Conservation (phyloP, 2,329 filamentous ascomycete genomes). For the Penicillium hesseltinei region DNA sequence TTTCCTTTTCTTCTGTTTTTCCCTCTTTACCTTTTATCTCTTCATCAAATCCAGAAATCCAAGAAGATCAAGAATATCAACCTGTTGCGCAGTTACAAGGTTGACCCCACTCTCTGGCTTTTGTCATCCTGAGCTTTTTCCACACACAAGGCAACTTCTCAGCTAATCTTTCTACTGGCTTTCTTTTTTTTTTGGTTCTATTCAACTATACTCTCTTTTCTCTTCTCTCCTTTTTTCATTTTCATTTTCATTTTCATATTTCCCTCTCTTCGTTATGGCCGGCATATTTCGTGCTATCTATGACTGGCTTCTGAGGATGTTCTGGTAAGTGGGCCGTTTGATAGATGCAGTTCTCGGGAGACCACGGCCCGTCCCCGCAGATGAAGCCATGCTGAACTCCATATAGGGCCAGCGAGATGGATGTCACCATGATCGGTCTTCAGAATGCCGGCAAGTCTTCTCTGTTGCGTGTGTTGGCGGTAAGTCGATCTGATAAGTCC, state of each 20-base stretch:
- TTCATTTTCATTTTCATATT: not conserved
- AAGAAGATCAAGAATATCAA: not conserved
- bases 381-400: conserved; percentile 20
- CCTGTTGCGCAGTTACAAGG: not conserved
- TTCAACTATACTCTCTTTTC: conserved; percentile 8
- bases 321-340: conserved; percentile 68
- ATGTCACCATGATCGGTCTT: conserved; percentile 97
- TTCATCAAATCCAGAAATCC: not conserved
- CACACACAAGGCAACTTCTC: conserved; percentile 11
- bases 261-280: conserved; percentile 64
- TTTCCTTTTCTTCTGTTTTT: conserved; percentile 1
- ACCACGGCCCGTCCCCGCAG: conserved; percentile 37
- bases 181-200: conserved; percentile 5
- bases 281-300: conserved; percentile 92
- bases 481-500: conserved; percentile 53
- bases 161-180: conserved; percentile 13
- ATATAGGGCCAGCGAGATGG: conserved; percentile 94
- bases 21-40: conserved; percentile 2
- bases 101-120: conserved; percentile 20
- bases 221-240: conserved; percentile 1
- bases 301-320: conserved; percentile 96
- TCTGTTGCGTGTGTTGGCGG: conserved; percentile 85
- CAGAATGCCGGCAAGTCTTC: conserved; percentile 99
- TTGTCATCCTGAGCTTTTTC: conserved; percentile 11
- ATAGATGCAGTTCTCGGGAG: conserved; percentile 27